phyloP scores from a whole-genome alignment of 495 filamentous ascomycete species.

The Endocarpon pusillum region DNA sequence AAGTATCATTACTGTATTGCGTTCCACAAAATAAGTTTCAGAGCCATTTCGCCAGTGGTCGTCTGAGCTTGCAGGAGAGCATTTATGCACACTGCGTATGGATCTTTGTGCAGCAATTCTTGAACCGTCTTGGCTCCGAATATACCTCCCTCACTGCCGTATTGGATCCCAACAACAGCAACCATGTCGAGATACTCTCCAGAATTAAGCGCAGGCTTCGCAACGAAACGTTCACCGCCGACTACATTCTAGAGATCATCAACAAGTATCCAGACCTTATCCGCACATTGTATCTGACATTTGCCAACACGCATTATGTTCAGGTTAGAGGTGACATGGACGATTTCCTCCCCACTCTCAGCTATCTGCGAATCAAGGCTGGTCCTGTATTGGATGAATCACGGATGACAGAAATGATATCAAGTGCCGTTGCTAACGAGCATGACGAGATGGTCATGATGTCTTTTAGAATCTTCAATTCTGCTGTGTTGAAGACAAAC shows the following conservation, averaged over 20 bases:
- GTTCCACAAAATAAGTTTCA: slow-evolving; percentile 95
- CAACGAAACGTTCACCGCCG: slow-evolving; percentile 91
- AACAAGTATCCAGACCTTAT: slow-evolving; percentile 77
- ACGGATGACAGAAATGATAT: slow-evolving; percentile 65
- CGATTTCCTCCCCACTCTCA: slow-evolving; percentile 67
- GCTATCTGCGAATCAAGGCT: slow-evolving; percentile 53
- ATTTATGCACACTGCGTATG: slow-evolving; percentile 94
- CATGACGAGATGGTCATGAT: slow-evolving; percentile 97
- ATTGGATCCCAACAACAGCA: slow-evolving; percentile 61
- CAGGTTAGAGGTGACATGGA: slow-evolving; percentile 63
- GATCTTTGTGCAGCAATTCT: slow-evolving; percentile 93
- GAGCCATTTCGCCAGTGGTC: slow-evolving; percentile 68
- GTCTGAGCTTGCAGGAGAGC: slow-evolving; percentile 86
- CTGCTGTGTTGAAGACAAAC: slow-evolving; percentile 84
- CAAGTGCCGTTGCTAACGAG: slow-evolving; percentile 69
- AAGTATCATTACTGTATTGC: slow-evolving; percentile 91
- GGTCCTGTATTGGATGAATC: slow-evolving; percentile 62
- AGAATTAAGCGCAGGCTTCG: slow-evolving; percentile 93
- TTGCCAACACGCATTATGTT: slow-evolving; percentile 80
- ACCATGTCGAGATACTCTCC: slow-evolving; percentile 76
- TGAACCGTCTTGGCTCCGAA: slow-evolving; percentile 86
- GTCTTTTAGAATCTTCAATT: slow-evolving; percentile 92
- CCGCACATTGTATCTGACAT: slow-evolving; percentile 75
- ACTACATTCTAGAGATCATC: slow-evolving; percentile 96
- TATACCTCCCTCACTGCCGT: slow-evolving; percentile 75